phyloP scores from a whole-genome alignment of 1,139 yeast species.

The Wickerhamomyces sp. region DNA sequence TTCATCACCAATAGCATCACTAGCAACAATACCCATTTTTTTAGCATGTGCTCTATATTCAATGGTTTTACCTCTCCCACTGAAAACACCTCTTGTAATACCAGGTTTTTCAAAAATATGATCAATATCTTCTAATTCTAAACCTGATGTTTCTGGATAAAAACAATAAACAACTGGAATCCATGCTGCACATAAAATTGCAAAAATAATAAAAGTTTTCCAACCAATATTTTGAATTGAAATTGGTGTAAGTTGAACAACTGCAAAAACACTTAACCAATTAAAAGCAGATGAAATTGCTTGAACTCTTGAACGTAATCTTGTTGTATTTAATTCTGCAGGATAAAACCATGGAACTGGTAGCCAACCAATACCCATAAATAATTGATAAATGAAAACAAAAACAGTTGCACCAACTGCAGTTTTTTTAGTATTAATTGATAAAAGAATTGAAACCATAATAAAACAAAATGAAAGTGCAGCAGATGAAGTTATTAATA shows the following conservation, averaged over 20 bases:
- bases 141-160: slow-evolving; percentile 63
- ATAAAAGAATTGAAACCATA: slow-evolving; percentile 33
- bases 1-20: too few relatives aligned
- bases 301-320: slow-evolving; percentile 37
- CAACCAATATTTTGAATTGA: slow-evolving; percentile 36
- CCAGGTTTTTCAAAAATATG: slow-evolving; percentile 31
- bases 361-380: slow-evolving; percentile 35
- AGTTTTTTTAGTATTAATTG: slow-evolving; percentile 24
- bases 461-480: slow-evolving; percentile 38
- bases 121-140: slow-evolving; percentile 60
- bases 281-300: slow-evolving; percentile 46
- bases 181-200: slow-evolving; percentile 36
- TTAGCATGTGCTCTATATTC: background rate
- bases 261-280: slow-evolving; percentile 45
- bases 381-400: slow-evolving; percentile 38
- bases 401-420: slow-evolving; percentile 46
- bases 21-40: too few relatives aligned
- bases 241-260: slow-evolving; percentile 45
- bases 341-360: slow-evolving; percentile 43
- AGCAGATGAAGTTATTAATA: slow-evolving; percentile 26
- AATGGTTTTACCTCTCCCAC: background rate
- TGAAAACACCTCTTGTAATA: slow-evolving; percentile 4
- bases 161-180: slow-evolving; percentile 61
- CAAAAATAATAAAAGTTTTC: slow-evolving; percentile 39
- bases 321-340: slow-evolving; percentile 38